Evolutionary conservation across 164 flowering plant species (phyloP).

Genomic region (Vitis rotundifolia): DNA sequence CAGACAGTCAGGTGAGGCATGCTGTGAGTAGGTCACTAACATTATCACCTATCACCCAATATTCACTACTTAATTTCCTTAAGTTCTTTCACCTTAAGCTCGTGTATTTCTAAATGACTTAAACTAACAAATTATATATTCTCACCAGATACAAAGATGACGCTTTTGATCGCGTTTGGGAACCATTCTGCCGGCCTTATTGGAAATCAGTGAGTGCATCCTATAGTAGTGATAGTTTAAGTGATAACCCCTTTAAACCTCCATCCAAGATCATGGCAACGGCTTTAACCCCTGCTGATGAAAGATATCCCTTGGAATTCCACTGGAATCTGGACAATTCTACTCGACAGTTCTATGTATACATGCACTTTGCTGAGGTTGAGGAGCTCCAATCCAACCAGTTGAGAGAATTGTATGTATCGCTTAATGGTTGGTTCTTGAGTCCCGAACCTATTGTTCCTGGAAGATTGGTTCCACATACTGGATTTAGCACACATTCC

Average conservation of each 20-base stretch:
- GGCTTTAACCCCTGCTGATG: constrained; percentile 19
- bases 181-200: too few relatives aligned
- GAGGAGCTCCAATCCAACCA: constrained; percentile 12
- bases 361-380: constrained; percentile 41
- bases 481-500: not conserved
- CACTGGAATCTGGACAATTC: constrained; percentile 4
- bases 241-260: not conserved
- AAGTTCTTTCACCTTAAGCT: too few relatives aligned
- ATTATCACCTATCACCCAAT: too few relatives aligned
- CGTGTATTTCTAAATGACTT: too few relatives aligned
- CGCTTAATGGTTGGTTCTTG: constrained; percentile 4
- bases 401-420: constrained; percentile 31
- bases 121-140: too few relatives aligned
- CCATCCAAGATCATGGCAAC: constrained; percentile 33
- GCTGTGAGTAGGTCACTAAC: too few relatives aligned
- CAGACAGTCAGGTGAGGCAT: too few relatives aligned
- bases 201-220: too few relatives aligned
- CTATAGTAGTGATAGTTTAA: not conserved
- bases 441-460: constrained; percentile 11
- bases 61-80: not conserved
- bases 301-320: constrained; percentile 7
- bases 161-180: too few relatives aligned
- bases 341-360: constrained; percentile 14
- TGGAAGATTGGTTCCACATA: not conserved
- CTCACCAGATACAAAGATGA: too few relatives aligned